Evolutionary conservation across 2,329 filamentous ascomycete genomes (phyloP), one percentile per base, ranked within the genome.

Genomic region (Fusarium concolor): DNA sequence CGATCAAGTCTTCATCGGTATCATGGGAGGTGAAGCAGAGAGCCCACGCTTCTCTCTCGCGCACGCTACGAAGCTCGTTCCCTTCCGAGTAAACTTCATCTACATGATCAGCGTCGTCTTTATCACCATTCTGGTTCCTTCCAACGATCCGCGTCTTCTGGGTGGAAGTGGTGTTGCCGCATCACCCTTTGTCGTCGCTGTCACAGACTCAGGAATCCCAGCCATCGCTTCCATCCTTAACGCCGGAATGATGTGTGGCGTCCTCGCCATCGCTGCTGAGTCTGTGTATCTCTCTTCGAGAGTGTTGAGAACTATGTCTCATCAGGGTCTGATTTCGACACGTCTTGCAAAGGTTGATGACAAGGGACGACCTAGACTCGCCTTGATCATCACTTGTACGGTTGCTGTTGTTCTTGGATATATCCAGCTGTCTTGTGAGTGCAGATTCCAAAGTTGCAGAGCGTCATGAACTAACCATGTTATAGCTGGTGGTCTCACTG

Each of bases 1-100:
- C 17, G 68, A 71, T 26, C 68, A 70, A 24, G 67, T 71, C 15
- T 71, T 71, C 11, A 70, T 70, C 37, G 68, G 68, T 22, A 65
- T 71, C 37, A 70, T 71, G 64, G 68, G 58, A 10, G 68, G 68
- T 5, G 68, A 71, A 31, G 68, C 67, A 10, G 53, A 70, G 33
- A 59, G 56, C 26, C 67, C 68, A 11, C 64, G 68, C 14, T 63
- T 56, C 41, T 70, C 68, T 4, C 56, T 71, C 44, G 61, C 54
- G 6, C 68, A 71, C 22, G 68, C 68, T 4, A 62, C 67, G 2
- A 71, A 60, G 10, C 47, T 71, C 7, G 67, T 70, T 10, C 68
- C 68, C 10, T 57, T 70, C 43, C 64, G 68, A 20, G 68, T 71
- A 9, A 57, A 47, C 22, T 59, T 71, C 14, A 68, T 71, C 52